Evolutionary conservation across 2,329 filamentous ascomycete species (phyloP).

Genomic region (Aspergillus transmontanensis): DNA sequence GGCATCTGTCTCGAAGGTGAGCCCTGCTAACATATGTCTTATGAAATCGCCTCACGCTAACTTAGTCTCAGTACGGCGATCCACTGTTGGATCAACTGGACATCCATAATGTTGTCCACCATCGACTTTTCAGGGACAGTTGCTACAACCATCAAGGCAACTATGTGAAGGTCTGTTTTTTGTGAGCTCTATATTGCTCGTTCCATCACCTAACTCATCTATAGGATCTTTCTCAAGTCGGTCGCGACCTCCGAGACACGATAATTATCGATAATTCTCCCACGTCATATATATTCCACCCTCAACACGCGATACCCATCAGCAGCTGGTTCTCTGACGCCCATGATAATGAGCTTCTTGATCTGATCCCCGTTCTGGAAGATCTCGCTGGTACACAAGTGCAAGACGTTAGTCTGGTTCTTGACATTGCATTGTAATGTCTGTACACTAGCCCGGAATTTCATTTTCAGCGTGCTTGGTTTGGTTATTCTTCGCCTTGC

Average conservation of each 20-base stretch:
- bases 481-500: slow-evolving; percentile 15
- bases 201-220: slow-evolving; percentile 16
- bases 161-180: slow-evolving; percentile 76
- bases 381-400: slow-evolving; percentile 88
- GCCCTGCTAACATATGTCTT: slow-evolving; percentile 23
- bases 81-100: slow-evolving; percentile 94
- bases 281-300: slow-evolving; percentile 99
- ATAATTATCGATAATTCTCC: slow-evolving; percentile 99
- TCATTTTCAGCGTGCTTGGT: slow-evolving; percentile 30
- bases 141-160: slow-evolving; percentile 99
- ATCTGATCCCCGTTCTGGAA: slow-evolving; percentile 96
- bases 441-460: slow-evolving; percentile 33
- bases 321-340: slow-evolving; percentile 99
- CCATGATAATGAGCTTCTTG: slow-evolving; percentile 96
- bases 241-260: slow-evolving; percentile 91
- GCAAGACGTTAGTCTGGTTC: slow-evolving; percentile 92
- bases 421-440: slow-evolving; percentile 75
- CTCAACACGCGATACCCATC: slow-evolving; percentile 97
- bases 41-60: slow-evolving; percentile 13
- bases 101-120: slow-evolving; percentile 95
- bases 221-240: slow-evolving; percentile 90
- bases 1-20: slow-evolving; percentile 93
- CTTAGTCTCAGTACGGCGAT: slow-evolving; percentile 75
- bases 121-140: slow-evolving; percentile 94
- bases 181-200: not conserved